These are phyloP conservation scores for Fusarium sp. DNA, from an alignment of 2,329 filamentous ascomycete genomes.

Conservation along the genomic window DNA sequence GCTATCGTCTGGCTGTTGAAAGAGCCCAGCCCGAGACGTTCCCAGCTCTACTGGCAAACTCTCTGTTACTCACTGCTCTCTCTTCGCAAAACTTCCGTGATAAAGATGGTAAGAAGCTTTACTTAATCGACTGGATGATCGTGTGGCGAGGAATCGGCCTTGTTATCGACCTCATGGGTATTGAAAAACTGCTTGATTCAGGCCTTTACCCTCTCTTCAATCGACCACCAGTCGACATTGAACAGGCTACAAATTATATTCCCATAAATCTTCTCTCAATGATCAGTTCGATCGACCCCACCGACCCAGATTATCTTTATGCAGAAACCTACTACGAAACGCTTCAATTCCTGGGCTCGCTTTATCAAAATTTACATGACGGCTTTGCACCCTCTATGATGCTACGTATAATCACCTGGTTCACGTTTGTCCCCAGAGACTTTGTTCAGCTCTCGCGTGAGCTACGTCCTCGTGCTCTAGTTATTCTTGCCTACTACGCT, in stretches of 20 bases:
- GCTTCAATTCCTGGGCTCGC: constrained; percentile 64
- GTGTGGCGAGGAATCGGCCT: constrained; percentile 67
- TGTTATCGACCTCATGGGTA: constrained; percentile 57
- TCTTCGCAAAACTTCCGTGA: constrained; percentile 66
- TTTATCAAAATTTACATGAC: constrained; percentile 63
- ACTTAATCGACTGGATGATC: constrained; percentile 68
- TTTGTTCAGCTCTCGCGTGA: constrained; percentile 61
- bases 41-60: constrained; percentile 65
- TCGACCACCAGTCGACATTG: constrained; percentile 63
- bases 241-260: constrained; percentile 57
- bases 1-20: constrained; percentile 66
- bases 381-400: constrained; percentile 61
- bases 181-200: constrained; percentile 52
- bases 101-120: constrained; percentile 59
- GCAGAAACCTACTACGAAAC: constrained; percentile 60
- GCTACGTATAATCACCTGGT: constrained; percentile 66
- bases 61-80: constrained; percentile 65
- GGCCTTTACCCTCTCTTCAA: constrained; percentile 64
- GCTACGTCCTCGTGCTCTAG: constrained; percentile 60
- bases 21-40: constrained; percentile 60
- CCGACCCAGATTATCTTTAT: constrained; percentile 58
- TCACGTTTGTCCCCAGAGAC: constrained; percentile 62
- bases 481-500: constrained; percentile 67
- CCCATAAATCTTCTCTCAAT: constrained; percentile 65
- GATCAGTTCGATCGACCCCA: constrained; percentile 59